Conservation (phyloP, 805 yeast species). For the Yamadazyma kitorensis region DNA sequence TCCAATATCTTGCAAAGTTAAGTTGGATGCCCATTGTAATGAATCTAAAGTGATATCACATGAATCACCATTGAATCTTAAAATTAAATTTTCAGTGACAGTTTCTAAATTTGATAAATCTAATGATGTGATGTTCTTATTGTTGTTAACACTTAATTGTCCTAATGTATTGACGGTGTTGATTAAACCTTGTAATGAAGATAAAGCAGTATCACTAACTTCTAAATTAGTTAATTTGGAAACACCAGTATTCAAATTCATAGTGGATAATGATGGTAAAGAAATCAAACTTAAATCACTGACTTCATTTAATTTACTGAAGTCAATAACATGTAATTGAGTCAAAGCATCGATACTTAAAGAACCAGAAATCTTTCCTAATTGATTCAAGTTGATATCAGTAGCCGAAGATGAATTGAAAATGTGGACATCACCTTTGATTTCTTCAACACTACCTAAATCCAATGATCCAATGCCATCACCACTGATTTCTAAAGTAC, state of each 20-base stretch:
- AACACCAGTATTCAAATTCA: conserved; percentile 36
- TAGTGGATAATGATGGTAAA: conserved; percentile 39
- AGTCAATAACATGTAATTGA: conserved; percentile 36
- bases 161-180: conserved; percentile 29
- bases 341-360: conserved; percentile 36
- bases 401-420: conserved; percentile 40
- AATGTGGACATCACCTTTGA: conserved; percentile 30
- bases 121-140: conserved; percentile 38
- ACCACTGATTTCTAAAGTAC: conserved; percentile 36
- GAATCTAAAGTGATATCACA: conserved; percentile 31
- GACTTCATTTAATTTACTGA: conserved; percentile 27
- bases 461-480: conserved; percentile 28
- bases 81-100: conserved; percentile 33
- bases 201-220: conserved; percentile 42
- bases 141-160: conserved; percentile 39
- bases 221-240: conserved; percentile 30
- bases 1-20: conserved; percentile 41
- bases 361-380: conserved; percentile 34
- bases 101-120: conserved; percentile 30
- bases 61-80: conserved; percentile 40
- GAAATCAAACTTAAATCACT: conserved; percentile 33
- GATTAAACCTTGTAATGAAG: conserved; percentile 31
- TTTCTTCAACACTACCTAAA: conserved; percentile 25
- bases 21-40: conserved; percentile 41
- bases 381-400: conserved; percentile 26